phyloP scores from a whole-genome alignment of 352 stramenopile genomes.

The Phytopythium boreale region DNA sequence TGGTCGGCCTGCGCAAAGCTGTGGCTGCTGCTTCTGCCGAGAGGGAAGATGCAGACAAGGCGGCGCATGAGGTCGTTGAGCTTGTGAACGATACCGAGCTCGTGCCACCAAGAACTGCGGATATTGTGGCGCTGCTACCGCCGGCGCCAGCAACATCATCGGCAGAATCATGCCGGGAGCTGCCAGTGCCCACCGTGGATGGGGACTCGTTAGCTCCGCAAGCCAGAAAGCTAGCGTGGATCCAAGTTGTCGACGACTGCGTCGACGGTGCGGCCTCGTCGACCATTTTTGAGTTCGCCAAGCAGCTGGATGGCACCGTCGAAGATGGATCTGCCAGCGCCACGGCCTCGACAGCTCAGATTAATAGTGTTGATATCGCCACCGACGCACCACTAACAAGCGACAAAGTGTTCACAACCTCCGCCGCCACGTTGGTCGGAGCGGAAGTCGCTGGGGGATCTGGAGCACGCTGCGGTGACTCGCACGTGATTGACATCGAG shows the following conservation, averaged over 20 bases:
- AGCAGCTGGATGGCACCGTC: background rate
- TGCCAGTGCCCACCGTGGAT: background rate
- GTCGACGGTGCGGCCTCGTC: slow-evolving; percentile 14
- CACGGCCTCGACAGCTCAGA: background rate
- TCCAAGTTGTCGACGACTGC: slow-evolving; percentile 18
- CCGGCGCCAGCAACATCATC: background rate
- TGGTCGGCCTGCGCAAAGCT: background rate
- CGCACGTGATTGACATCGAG: slow-evolving; percentile 22
- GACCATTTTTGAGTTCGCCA: slow-evolving; percentile 57
- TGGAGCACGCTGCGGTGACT: background rate
- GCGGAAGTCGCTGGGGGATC: background rate
- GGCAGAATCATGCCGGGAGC: background rate
- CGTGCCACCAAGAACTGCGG: background rate
- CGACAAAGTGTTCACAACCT: background rate
- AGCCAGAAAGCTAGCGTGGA: slow-evolving; percentile 42
- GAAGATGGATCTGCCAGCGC: background rate
- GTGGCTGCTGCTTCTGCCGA: background rate
- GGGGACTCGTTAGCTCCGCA: no score
- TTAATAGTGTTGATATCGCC: background rate
- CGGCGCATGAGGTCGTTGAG: slow-evolving; percentile 8
- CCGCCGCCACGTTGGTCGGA: background rate
- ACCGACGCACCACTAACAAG: background rate
- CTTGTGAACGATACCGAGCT: slow-evolving; percentile 36
- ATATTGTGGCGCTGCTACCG: background rate
- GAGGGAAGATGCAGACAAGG: background rate